A percentile compares a stretch with the other conserved stretches of the same genome.
These are phyloP conservation scores for Aspergillus carlsbadensis DNA, from an alignment of 495 filamentous ascomycete genomes.

Conservation along the genomic window DNA sequence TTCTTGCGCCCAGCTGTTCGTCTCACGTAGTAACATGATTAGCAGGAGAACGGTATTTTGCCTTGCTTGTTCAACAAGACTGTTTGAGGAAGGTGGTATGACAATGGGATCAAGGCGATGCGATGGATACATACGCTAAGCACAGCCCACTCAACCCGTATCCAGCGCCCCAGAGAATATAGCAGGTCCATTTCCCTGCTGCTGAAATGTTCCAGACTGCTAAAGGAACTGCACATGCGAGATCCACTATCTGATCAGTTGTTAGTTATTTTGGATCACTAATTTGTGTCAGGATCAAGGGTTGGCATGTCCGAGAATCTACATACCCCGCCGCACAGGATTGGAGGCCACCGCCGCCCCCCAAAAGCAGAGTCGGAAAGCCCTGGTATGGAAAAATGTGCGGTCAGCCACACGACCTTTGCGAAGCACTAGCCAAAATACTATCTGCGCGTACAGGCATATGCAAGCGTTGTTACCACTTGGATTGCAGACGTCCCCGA, in stretches of 20 bases:
- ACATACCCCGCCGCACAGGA: slow-evolving; percentile 44
- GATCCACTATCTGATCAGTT: background rate
- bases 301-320: background rate
- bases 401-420: background rate
- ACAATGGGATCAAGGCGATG: slow-evolving; percentile 6
- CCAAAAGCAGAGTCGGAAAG: slow-evolving; percentile 51
- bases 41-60: background rate
- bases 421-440: too few relatives aligned
- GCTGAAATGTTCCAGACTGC: slow-evolving; percentile 47
- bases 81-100: background rate
- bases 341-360: slow-evolving; percentile 58
- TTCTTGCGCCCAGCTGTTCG: slow-evolving; percentile 46
- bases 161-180: slow-evolving; percentile 36
- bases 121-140: slow-evolving; percentile 34
- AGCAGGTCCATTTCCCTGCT: slow-evolving; percentile 46
- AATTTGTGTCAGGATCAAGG: too few relatives aligned
- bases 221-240: slow-evolving; percentile 29
- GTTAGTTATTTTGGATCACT: too few relatives aligned
- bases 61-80: background rate
- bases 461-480: slow-evolving; percentile 45
- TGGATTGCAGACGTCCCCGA: slow-evolving; percentile 48
- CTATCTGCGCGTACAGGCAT: slow-evolving; percentile 35
- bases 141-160: slow-evolving; percentile 41
- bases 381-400: slow-evolving; percentile 19
- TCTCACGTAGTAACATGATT: too few relatives aligned